These are phyloP conservation scores for Pseudoscleropodium purum DNA, from an alignment of 225 moss, liverwort and hornwort genomes.

Conservation along the genomic window DNA sequence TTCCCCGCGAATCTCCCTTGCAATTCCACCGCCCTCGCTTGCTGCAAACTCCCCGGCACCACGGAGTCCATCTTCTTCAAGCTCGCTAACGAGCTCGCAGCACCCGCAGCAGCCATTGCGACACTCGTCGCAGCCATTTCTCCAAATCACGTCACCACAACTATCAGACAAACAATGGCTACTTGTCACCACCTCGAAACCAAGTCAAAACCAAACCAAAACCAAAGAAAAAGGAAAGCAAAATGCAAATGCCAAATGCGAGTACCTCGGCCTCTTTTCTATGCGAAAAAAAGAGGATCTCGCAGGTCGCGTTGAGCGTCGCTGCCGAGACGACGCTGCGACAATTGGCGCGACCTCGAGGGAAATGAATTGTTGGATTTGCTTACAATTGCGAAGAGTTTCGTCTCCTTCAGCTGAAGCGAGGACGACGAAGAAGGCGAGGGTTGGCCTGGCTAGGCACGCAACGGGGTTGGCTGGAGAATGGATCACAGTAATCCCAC, in stretches of 20 bases:
- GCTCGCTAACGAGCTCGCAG: slow-evolving; percentile 39
- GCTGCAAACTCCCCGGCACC: slow-evolving; percentile 46
- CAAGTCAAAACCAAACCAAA: neutral
- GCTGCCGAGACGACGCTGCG: neutral
- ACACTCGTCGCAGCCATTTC: slow-evolving; percentile 27
- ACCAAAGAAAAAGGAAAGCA: neutral
- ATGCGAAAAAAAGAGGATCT: neutral
- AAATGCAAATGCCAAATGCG: neutral
- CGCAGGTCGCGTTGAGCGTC: neutral
- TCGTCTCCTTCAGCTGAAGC: neutral
- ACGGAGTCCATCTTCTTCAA: slow-evolving; percentile 45
- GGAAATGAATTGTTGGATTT: neutral
- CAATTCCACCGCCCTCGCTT: slow-evolving; percentile 22
- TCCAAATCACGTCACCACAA: neutral
- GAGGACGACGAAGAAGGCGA: neutral
- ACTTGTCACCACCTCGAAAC: neutral
- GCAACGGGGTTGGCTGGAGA: slow-evolving; percentile 13
- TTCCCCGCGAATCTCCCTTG: neutral
- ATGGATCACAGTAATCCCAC: slow-evolving; percentile 3
- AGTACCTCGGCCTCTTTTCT: neutral
- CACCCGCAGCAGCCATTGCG: slow-evolving; percentile 8
- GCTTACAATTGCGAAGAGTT: neutral
- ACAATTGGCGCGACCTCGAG: neutral
- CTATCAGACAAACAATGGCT: neutral
- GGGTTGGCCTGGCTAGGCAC: neutral